phyloP scores from a whole-genome alignment of 345 rosid genomes.

The Garcia nutans region DNA sequence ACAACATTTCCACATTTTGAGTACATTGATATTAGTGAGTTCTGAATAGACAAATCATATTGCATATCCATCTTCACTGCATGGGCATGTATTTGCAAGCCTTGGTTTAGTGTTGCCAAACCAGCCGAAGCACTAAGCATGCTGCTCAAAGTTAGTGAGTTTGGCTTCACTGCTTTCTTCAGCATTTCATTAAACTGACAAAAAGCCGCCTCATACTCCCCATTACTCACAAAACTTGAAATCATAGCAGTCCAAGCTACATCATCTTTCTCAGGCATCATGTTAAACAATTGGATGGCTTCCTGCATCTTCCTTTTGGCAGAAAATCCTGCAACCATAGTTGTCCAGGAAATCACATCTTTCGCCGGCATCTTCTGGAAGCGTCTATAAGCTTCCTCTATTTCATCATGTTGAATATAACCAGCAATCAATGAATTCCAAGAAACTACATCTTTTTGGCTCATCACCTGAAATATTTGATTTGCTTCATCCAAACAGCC shows the following conservation, averaged over 20 bases:
- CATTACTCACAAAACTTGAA: slow-evolving; percentile 64
- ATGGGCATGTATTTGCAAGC: slow-evolving; percentile 61
- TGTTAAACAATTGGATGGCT: slow-evolving; percentile 51
- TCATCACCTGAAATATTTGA: slow-evolving; percentile 44
- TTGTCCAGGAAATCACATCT: slow-evolving; percentile 79
- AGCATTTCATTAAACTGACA: slow-evolving; percentile 60
- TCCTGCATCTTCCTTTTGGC: slow-evolving; percentile 40
- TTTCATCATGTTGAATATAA: slow-evolving; percentile 38
- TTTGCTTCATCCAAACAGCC: slow-evolving; percentile 45
- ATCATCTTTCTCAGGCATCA: slow-evolving; percentile 72
- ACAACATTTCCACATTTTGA: slow-evolving; percentile 66
- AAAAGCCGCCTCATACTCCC: slow-evolving; percentile 52
- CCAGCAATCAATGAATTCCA: slow-evolving; percentile 79
- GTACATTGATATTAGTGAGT: slow-evolving; percentile 67
- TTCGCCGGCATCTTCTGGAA: slow-evolving; percentile 60
- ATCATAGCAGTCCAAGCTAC: slow-evolving; percentile 76
- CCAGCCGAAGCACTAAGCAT: slow-evolving; percentile 69
- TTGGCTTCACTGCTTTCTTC: slow-evolving; percentile 42
- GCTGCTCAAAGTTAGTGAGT: slow-evolving; percentile 56
- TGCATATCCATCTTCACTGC: slow-evolving; percentile 47
- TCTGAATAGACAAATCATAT: slow-evolving; percentile 52
- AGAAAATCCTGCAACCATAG: slow-evolving; percentile 60
- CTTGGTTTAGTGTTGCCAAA: slow-evolving; percentile 53
- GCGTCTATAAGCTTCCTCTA: slow-evolving; percentile 56
- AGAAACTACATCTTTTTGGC: slow-evolving; percentile 50